Conservation (phyloP, 2,329 filamentous ascomycete genomes). For the Fusarium burgessii region DNA sequence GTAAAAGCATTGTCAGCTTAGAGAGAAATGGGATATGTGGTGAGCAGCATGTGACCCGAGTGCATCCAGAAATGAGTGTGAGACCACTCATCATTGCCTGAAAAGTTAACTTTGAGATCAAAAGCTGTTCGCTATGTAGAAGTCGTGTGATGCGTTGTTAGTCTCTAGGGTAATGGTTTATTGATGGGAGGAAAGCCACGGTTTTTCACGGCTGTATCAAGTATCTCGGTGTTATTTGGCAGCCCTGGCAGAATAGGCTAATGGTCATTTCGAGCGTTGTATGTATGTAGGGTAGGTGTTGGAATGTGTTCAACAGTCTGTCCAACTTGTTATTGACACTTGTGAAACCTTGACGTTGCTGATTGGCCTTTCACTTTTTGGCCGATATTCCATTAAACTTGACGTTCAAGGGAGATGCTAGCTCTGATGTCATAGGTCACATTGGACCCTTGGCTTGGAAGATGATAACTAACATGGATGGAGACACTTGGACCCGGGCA, state of each 20-base stretch:
- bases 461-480: neutral
- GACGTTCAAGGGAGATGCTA: conserved; percentile 4
- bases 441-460: conserved; percentile 1
- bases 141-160: too few species aligned
- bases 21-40: too few species aligned
- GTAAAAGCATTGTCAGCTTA: too few species aligned
- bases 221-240: neutral
- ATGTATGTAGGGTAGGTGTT: neutral
- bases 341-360: neutral
- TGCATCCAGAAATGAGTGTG: too few species aligned
- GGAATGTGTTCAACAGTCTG: neutral
- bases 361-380: neutral
- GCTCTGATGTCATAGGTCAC: conserved; percentile 12
- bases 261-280: neutral
- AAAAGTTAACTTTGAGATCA: too few species aligned
- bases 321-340: neutral
- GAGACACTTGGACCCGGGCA: conserved; percentile 11
- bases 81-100: too few species aligned
- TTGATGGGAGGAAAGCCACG: neutral
- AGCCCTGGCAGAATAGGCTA: neutral
- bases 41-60: too few species aligned
- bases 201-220: neutral
- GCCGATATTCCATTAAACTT: neutral
- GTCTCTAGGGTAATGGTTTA: too few species aligned
- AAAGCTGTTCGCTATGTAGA: too few species aligned